Conservation (phyloP, 2,329 filamentous ascomycete species). For the Achaetomium macrosporum region DNA sequence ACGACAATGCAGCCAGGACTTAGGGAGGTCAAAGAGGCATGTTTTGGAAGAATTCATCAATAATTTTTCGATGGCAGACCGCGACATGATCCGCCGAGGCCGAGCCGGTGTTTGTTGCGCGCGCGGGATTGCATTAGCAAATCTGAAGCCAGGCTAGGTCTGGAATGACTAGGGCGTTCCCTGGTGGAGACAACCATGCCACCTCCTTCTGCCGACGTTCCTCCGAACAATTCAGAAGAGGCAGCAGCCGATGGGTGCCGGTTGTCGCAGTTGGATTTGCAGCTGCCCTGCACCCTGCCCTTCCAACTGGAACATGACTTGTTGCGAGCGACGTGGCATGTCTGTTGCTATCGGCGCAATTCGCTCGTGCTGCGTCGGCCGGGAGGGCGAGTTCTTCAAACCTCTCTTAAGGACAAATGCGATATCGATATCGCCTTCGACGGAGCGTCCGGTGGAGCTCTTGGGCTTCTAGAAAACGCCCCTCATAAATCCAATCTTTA, state of each 20-base stretch:
- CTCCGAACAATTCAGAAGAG: conserved; percentile 3
- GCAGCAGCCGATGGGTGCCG: conserved; percentile 17
- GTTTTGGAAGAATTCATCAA: neutral
- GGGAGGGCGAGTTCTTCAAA: neutral
- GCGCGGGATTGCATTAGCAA: neutral
- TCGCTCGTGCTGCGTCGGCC: neutral
- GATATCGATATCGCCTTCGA: conserved; percentile 10
- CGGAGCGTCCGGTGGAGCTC: conserved; percentile 16
- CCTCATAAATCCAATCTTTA: conserved; percentile 25
- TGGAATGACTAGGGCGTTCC: neutral
- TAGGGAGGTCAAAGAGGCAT: too few species aligned
- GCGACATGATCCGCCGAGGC: conserved; percentile 1
- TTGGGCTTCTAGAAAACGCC: conserved; percentile 24
- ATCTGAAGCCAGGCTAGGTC: conserved; percentile 4
- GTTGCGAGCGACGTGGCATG: conserved; percentile 17
- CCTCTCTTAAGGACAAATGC: too few species aligned
- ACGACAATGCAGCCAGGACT: too few species aligned
- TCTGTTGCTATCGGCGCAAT: conserved; percentile 4
- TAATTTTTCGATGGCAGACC: neutral
- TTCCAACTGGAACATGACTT: conserved; percentile 12
- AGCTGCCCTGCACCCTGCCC: conserved; percentile 12
- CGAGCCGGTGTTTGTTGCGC: conserved; percentile 1
- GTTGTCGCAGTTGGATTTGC: conserved; percentile 17
- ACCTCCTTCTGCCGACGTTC: conserved; percentile 8
- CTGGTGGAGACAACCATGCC: neutral